Evolutionary conservation across 1,284 basidiomycete species (phyloP).

Genomic region (Cutaneotrichosporon cavernicola): DNA sequence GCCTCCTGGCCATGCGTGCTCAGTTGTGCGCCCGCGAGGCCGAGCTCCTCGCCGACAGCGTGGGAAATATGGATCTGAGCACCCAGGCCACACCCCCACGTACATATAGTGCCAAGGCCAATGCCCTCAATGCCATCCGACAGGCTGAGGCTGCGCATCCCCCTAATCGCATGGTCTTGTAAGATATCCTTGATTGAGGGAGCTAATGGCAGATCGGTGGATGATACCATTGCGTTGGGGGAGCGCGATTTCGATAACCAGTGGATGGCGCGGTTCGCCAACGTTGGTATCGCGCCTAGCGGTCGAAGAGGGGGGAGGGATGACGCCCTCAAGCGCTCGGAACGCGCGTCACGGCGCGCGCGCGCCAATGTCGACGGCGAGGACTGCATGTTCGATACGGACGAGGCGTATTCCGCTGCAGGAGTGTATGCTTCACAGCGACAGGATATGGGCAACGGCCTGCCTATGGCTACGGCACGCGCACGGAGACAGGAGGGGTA

Average conservation of each 20-base stretch:
- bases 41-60: conserved; percentile 36
- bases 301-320: neutral
- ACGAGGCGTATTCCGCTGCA: conserved; percentile 22
- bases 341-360: conserved; percentile 1
- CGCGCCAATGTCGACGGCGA: conserved; percentile 14
- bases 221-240: conserved; percentile 35
- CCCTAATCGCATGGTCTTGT: conserved; percentile 37
- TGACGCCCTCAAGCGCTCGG: conserved; percentile 10
- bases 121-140: conserved; percentile 38
- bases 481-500: conserved; percentile 28
- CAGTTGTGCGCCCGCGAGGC: conserved; percentile 38
- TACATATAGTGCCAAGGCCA: conserved; percentile 34
- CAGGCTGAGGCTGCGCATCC: conserved; percentile 29
- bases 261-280: conserved; percentile 31
- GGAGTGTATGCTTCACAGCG: conserved; percentile 16
- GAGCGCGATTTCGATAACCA: conserved; percentile 43
- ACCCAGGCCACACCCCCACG: conserved; percentile 7
- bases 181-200: conserved; percentile 21
- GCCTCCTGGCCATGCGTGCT: conserved; percentile 35
- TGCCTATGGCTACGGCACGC: conserved; percentile 26
- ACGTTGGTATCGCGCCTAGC: conserved; percentile 6
- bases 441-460: conserved; percentile 30
- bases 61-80: conserved; percentile 16
- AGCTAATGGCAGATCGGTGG: conserved; percentile 36
- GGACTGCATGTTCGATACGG: conserved; percentile 27